Percentiles rank a stretch among this genome's conserved stretches.
Conservation (phyloP, 805 yeast species). For the Candida yuanshanica region DNA sequence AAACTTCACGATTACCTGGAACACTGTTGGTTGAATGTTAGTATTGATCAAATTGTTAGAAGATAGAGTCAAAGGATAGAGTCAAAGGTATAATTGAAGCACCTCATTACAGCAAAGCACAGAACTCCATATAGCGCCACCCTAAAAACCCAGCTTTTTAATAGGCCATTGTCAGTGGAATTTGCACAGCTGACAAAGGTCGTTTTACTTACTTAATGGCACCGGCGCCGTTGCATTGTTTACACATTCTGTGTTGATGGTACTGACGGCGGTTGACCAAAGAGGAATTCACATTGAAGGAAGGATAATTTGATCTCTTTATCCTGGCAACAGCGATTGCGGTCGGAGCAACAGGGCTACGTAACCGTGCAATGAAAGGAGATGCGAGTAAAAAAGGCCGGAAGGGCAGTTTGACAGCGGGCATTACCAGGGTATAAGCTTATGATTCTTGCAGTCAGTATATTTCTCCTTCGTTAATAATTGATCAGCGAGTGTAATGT, state of each 20-base stretch:
- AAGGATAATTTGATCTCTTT: no score
- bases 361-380: background rate
- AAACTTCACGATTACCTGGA: conserved; percentile 34
- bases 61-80: no score
- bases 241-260: conserved; percentile 4
- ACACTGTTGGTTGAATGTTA: conserved; percentile 9
- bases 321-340: no score
- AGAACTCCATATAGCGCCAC: background rate
- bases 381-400: background rate
- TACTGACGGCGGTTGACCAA: conserved; percentile 1
- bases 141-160: background rate
- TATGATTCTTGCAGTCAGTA: no score
- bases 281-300: no score
- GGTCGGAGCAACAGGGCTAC: background rate
- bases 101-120: background rate
- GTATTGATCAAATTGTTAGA: no score
- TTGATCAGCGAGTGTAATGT: no score
- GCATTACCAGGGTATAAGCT: no score
- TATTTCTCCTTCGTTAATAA: no score
- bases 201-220: conserved; percentile 20
- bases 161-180: background rate
- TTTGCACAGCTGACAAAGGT: no score
- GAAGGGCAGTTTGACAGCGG: background rate
- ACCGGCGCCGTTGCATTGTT: conserved; percentile 13
- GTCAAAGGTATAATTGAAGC: background rate